These are phyloP conservation scores for Heritiera fomes DNA, from an alignment of 345 rosid species.

Conservation along the genomic window DNA sequence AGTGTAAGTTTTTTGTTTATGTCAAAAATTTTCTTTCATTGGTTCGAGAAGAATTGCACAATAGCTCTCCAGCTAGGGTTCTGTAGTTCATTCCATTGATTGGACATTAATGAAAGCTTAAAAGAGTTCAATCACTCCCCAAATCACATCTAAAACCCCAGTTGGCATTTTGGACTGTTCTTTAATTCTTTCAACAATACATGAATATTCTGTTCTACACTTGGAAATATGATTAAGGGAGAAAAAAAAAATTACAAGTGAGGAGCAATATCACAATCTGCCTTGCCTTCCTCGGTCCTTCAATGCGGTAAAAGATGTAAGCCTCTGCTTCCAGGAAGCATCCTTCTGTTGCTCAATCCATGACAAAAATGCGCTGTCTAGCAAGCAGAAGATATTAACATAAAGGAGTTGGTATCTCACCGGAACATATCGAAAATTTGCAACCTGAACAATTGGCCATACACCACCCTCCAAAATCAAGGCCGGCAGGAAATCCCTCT, in stretches of 20 bases:
- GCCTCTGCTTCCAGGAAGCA: constrained; percentile 95
- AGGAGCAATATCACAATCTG: constrained; percentile 34
- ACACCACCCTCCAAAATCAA: constrained; percentile 76
- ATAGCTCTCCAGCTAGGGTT: not conserved
- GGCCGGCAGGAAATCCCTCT: constrained; percentile 93
- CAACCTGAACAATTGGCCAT: constrained; percentile 86
- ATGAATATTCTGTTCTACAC: constrained; percentile 11
- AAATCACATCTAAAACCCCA: constrained; percentile 1
- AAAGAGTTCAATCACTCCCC: not conserved
- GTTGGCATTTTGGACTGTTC: constrained; percentile 8
- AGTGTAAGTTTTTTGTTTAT: no score
- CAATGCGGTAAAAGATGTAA: constrained; percentile 48
- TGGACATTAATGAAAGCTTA: not conserved
- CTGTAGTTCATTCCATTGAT: not conserved
- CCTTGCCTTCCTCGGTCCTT: constrained; percentile 60
- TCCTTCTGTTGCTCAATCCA: constrained; percentile 94
- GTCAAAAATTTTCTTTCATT: no score
- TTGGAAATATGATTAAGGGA: constrained; percentile 1
- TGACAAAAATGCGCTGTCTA: constrained; percentile 85
- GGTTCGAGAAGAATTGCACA: not conserved
- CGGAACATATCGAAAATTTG: constrained; percentile 79
- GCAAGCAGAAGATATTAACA: constrained; percentile 80
- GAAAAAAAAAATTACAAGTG: not conserved
- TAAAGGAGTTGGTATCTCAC: constrained; percentile 88
- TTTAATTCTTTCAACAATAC: constrained; percentile 14